phyloP scores from a whole-genome alignment of 345 rosid genomes.

The Conringia planisiliqua region DNA sequence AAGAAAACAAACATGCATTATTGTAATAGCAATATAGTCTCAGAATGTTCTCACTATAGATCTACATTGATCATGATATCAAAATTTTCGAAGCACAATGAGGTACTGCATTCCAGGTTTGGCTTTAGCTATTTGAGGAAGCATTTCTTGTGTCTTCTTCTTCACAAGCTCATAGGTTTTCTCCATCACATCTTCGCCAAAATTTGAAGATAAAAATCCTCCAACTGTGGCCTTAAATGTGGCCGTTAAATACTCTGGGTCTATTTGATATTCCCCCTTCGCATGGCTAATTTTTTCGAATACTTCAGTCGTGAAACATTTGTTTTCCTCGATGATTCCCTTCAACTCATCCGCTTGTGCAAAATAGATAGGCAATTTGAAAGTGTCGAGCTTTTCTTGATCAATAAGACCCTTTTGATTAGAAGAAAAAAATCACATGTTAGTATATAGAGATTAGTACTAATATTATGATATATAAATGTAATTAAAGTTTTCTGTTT shows the following conservation, averaged over 20 bases:
- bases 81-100: not conserved
- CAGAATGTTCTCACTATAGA: not conserved
- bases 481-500: not conserved
- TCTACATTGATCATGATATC: not conserved
- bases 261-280: not conserved
- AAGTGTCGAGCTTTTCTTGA: not conserved
- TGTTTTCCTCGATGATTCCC: not conserved
- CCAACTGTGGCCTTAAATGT: not conserved
- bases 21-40: not conserved
- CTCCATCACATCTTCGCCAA: not conserved
- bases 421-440: not conserved
- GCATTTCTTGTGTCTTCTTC: not conserved
- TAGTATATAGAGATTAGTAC: not conserved
- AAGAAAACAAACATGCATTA: not conserved
- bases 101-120: not conserved
- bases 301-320: not conserved
- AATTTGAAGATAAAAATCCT: not conserved
- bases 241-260: not conserved
- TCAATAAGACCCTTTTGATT: not conserved
- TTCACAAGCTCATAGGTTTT: not conserved
- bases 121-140: not conserved
- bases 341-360: not conserved
- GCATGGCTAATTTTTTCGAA: not conserved
- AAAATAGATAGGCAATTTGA: not conserved
- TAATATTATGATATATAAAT: not conserved